phyloP scores from a whole-genome alignment of 2,329 filamentous ascomycete genomes.

The Hyphodiscus sp. region DNA sequence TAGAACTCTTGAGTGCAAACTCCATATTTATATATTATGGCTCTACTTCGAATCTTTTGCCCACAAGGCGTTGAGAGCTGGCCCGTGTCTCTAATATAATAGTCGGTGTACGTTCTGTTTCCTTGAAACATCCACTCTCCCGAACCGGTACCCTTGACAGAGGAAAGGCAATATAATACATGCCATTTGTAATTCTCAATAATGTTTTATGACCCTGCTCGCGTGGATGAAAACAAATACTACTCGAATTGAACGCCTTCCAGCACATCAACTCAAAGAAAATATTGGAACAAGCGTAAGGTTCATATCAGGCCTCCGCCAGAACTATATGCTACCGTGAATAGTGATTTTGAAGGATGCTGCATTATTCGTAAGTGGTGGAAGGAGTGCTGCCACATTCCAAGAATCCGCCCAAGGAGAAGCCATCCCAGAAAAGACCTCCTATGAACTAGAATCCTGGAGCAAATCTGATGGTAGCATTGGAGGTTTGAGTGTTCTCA shows the following conservation, averaged over 20 bases:
- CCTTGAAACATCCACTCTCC: too few species aligned
- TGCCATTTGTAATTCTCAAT: background rate
- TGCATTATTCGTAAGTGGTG: background rate
- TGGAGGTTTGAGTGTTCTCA: background rate
- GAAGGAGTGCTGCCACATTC: background rate
- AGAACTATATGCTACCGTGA: background rate
- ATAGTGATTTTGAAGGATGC: background rate
- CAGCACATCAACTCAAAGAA: background rate
- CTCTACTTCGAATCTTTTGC: too few species aligned
- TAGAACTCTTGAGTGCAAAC: too few species aligned
- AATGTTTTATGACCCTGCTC: background rate
- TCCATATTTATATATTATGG: too few species aligned
- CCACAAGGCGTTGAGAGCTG: too few species aligned
- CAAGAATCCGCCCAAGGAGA: background rate
- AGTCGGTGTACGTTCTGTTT: too few species aligned
- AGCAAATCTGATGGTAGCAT: conserved; percentile 2
- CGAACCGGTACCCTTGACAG: too few species aligned
- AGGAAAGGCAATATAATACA: too few species aligned
- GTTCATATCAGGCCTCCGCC: background rate
- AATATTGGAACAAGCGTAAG: background rate
- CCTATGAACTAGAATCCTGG: background rate
- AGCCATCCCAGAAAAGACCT: background rate
- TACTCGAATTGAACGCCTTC: background rate
- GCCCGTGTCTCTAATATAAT: too few species aligned
- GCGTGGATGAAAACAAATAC: background rate